phyloP scores from a whole-genome alignment of 2,329 filamentous ascomycete species.

The Anisogramma anomala region DNA sequence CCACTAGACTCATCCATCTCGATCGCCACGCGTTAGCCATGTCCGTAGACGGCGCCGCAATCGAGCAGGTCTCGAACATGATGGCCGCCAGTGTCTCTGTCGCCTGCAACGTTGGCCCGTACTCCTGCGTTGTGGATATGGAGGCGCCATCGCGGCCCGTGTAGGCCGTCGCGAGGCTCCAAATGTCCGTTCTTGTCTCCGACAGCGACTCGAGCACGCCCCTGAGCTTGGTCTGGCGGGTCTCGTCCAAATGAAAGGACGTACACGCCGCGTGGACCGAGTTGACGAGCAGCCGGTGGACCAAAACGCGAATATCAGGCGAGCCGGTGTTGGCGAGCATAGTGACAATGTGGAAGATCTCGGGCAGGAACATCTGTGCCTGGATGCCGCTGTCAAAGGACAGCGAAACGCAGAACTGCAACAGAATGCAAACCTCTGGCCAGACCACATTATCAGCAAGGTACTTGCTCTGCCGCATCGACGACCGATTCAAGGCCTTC shows the following conservation, averaged over 20 bases:
- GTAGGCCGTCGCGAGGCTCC: slow-evolving; percentile 36
- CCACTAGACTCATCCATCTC: slow-evolving; percentile 62
- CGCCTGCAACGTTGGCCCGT: slow-evolving; percentile 37
- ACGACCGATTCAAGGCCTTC: slow-evolving; percentile 56
- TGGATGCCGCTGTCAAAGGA: slow-evolving; percentile 59
- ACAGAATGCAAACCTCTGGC: slow-evolving; percentile 56
- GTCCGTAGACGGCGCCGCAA: slow-evolving; percentile 53
- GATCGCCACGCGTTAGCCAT: slow-evolving; percentile 59
- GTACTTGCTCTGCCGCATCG: slow-evolving; percentile 51
- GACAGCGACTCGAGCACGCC: slow-evolving; percentile 46
- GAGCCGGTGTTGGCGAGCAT: slow-evolving; percentile 58
- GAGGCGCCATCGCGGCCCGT: slow-evolving; percentile 40
- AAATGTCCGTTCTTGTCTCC: slow-evolving; percentile 47
- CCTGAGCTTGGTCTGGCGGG: slow-evolving; percentile 42
- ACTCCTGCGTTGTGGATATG: slow-evolving; percentile 42
- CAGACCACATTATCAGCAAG: slow-evolving; percentile 57
- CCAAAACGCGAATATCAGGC: slow-evolving; percentile 42
- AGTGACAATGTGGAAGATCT: slow-evolving; percentile 59
- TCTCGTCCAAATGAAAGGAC: slow-evolving; percentile 51
- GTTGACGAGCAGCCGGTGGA: slow-evolving; percentile 55
- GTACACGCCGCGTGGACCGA: slow-evolving; percentile 57
- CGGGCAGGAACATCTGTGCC: slow-evolving; percentile 55
- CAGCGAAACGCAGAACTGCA: slow-evolving; percentile 54
- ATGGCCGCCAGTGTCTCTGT: slow-evolving; percentile 51
- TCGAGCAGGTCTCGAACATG: slow-evolving; percentile 50